A percentile compares a stretch with the other conserved stretches of the same genome.
These are phyloP conservation scores for Antitrichia curtipendula DNA, from an alignment of 225 moss, liverwort and hornwort genomes.

Conservation along the genomic window DNA sequence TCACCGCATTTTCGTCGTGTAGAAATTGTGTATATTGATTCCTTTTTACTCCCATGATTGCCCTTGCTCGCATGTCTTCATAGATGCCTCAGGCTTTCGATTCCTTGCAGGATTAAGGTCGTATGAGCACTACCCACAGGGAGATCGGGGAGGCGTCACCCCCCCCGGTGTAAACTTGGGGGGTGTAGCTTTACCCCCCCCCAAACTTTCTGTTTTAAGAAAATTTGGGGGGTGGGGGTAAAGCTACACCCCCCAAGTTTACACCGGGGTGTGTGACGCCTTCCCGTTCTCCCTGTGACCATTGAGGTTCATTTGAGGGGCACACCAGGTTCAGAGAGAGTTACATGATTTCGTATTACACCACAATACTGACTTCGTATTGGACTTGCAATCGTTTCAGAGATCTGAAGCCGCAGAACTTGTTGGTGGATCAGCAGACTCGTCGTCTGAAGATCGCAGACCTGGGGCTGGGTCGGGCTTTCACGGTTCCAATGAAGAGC, in stretches of 20 bases:
- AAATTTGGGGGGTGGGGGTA: too few relatives aligned
- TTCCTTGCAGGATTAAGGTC: neutral
- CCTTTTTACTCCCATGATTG: neutral
- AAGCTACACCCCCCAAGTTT: too few relatives aligned
- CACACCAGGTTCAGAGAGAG: neutral
- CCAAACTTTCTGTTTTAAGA: too few relatives aligned
- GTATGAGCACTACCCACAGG: too few relatives aligned
- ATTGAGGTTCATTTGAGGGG: too few relatives aligned
- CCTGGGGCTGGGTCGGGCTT: constrained; percentile 26
- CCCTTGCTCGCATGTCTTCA: neutral
- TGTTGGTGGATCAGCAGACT: constrained; percentile 26
- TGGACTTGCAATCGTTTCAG: neutral
- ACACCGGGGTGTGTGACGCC: too few relatives aligned
- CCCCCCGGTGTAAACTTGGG: too few relatives aligned
- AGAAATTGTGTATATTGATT: neutral
- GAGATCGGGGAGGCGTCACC: too few relatives aligned
- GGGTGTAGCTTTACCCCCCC: too few relatives aligned
- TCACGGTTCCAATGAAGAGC: constrained; percentile 31
- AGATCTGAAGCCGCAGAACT: constrained; percentile 36
- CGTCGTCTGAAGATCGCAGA: constrained; percentile 30
- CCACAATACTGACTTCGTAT: neutral
- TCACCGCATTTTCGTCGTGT: neutral
- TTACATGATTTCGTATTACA: neutral
- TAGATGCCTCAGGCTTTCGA: neutral
- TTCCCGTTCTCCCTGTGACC: too few relatives aligned